Percentiles rank a stretch among this genome's conserved stretches.
Conservation (phyloP, 2,329 filamentous ascomycete genomes). For the Dissoconium aciculare region DNA sequence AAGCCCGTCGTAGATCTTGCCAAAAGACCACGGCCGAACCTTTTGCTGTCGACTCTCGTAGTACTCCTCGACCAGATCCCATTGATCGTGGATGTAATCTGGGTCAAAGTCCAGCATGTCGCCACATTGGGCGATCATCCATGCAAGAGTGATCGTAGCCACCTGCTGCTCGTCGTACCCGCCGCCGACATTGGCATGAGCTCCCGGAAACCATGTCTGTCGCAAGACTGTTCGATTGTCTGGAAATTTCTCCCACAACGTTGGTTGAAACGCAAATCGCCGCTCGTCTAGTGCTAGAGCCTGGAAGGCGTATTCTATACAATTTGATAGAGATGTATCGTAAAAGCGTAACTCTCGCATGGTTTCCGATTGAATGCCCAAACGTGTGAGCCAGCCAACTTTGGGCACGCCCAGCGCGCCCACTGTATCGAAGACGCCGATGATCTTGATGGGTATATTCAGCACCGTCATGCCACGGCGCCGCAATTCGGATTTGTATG, state of each 20-base stretch:
- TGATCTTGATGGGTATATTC: conserved; percentile 26
- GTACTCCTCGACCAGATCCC: conserved; percentile 31
- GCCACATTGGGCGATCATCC: conserved; percentile 42
- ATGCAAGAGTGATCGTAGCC: conserved; percentile 39
- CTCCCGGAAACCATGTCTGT: conserved; percentile 36
- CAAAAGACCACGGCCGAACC: conserved; percentile 35
- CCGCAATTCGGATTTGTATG: conserved; percentile 29
- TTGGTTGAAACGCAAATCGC: conserved; percentile 27
- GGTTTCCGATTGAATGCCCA: conserved; percentile 21
- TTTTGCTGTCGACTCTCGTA: conserved; percentile 30
- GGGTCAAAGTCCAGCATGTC: conserved; percentile 34
- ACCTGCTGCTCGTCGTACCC: conserved; percentile 33
- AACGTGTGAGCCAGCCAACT: conserved; percentile 26
- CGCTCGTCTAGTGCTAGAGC: conserved; percentile 32
- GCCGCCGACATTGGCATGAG: conserved; percentile 33
- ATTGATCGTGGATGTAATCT: conserved; percentile 34
- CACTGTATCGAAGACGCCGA: conserved; percentile 34
- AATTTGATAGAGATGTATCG: conserved; percentile 31
- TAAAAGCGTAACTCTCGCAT: conserved; percentile 31
- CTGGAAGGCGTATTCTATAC: conserved; percentile 32
- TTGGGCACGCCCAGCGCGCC: conserved; percentile 33
- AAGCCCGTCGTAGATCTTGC: conserved; percentile 32
- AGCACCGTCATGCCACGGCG: conserved; percentile 21
- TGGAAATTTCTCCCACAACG: conserved; percentile 30
- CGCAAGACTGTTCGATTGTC: conserved; percentile 31